Evolutionary conservation across 257 asterid genomes (phyloP), one percentile per base, ranked within the genome.

Genomic region (Lithospermum erythrorhizon): DNA sequence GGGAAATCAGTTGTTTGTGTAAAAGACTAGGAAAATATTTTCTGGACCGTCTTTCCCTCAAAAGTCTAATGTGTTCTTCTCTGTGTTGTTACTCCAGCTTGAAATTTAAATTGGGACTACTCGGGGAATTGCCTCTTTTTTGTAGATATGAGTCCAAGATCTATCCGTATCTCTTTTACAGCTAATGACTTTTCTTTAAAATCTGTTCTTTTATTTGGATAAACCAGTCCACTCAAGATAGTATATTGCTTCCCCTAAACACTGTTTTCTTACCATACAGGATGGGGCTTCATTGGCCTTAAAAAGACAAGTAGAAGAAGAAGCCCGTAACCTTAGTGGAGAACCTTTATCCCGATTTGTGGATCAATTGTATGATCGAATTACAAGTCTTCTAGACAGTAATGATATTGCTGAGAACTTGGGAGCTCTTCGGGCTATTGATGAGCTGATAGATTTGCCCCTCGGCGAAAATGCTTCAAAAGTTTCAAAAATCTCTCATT

Each of bases 371-470:
- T 93, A 86, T 67, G 97, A 86, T 37, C 87, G 89, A 35, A 76
- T 93, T 53, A 82, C 95, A 61, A 70, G 71, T 57, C 95, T 89
- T 61, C 67, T 89, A 70, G 97, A 93, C 63, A 93, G 91, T 75
- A 83, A 78, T 69, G 99, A 86, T 47, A 87, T 81, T 76, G 73
- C 96, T 63, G 99, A 86, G 59, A 93, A 93, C 71, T 65, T 93
- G 85, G 96, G 96, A 74, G 99, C 99, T 41, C 67, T 93, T 65
- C 81, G 97, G 85, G 97, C 96, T 60, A 93, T 93, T 61, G 97
- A 93, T 51, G 99, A 89, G 71, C 84, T 93, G 55, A 93, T 93
- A 69, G 99, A 93, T 81, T 87, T 86, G 63, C 79, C 87, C 61
- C 73, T 83, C 29, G 90, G 95, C 53, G 99, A 93, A 74, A 86